Evolutionary conservation across 306 rosid species (phyloP), one percentile per base, ranked within the genome.

Genomic region (Vigna radiata): DNA sequence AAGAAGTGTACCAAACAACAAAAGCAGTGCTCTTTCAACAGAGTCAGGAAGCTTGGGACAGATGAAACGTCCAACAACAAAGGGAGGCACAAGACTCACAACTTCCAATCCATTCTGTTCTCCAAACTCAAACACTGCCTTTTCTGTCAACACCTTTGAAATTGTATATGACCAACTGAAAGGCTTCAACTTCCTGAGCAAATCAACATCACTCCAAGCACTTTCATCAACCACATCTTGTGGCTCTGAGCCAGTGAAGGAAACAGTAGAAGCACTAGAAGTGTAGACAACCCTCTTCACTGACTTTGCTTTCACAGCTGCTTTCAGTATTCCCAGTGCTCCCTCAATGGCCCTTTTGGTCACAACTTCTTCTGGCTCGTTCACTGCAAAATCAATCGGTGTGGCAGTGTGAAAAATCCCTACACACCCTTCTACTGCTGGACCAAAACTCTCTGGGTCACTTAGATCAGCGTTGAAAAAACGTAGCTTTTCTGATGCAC

Each of bases 281-380:
- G 96, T 83, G 86, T 91, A 89, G 1, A 91, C 85, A 33, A 91
- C 86, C 43, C 91, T 83, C 59, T 83, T 89, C 73, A 91, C 86
- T 0, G 88, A 85, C 63, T 88, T 74, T 0, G 90, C 77, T 18
- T 84, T 41, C 1, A 78, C 14, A 63, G 91, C 83, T 12, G 87
- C 86, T 36, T 75, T 81, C 25, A 91, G 61, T 2, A 91, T 87
- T 7, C 88, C 90, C 10, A 89, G 19, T 16, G 91, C 79, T 9
- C 91, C 93, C 11, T 84, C 84, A 0, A 86, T 31, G 16, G 88
- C 61, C 59, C 88, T 77, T 65, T 77, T 71, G 3, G 86, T 89
- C 66, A 91, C 84, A 0, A 16, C 15, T 53, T 84, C 90, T 33
- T 87, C 90, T 0, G 85, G 71, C 21, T 87, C 93, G 2, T 44